Base-by-base conservation (phyloP, 306 rosid species). In the Gastrolobium bilobum region DNA sequence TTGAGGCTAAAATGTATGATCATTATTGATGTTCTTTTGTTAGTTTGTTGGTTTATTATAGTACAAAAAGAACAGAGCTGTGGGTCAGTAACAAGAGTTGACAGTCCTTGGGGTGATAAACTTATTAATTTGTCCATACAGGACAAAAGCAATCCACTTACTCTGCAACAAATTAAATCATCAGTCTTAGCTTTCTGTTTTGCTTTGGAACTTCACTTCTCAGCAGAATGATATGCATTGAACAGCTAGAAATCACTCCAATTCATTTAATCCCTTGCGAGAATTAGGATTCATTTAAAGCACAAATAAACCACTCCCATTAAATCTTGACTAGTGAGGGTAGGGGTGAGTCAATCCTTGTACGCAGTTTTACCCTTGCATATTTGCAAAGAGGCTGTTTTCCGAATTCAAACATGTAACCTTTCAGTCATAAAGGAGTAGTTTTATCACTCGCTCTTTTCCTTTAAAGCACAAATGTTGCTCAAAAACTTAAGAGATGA, bases 181-280 rank as follows among this genome's bases (percentile, higher is more conserved):
- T 44, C 11, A 35, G 5, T 73, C 52, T 53, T 56, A 64, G 54
- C 75, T 56, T 71, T 73, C 43, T 64, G 67, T 81, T 34, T 63
- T 13, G 53, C 30, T 0, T 7, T 73, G 52, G 7, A 54, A 54
- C 29, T 64, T 37, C 63, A 44, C 60, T 64, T 34, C 69, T 62
- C n/a, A 31, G 57, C 69, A 6, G 33, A 75, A 53, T 64, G 40
- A 64, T 65, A 14, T 44, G 80, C n/a, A 37, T 31, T 35, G 13
- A 80, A 73, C 69, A 63, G n/a, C 63, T 65, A 35, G 54, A 75
- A 75, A 6, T 65, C 52, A 46, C 71, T 56, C 48, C 40, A 69
- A 13, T 34, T 73, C 47, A 46, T 34, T 52, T 68, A 68, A 54
- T 51, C 6, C 39, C 20, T 15, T 53, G 54, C 2, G 7, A 43